Base-by-base conservation (phyloP, 352 stramenopile genomes). In the Aphanomyces invadans region DNA sequence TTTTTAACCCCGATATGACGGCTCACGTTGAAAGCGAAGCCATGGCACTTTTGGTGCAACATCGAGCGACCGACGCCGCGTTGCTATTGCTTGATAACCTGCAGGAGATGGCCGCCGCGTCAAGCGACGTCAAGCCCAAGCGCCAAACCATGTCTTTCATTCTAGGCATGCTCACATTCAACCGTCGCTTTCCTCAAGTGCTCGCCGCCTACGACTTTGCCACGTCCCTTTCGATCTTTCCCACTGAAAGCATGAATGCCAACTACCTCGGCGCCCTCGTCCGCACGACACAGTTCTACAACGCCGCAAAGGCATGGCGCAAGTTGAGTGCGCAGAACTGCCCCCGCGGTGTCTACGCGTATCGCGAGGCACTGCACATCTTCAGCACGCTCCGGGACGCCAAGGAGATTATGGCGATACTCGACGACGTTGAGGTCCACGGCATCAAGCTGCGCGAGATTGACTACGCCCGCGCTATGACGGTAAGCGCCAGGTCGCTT, bases 81-180 rank as follows among this genome's bases (percentile, higher is more conserved):
- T 15, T 52, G 10, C 10, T 65, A 9, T 31, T 65, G 33, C 55
- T 52, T 28, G 59, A 65, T 15, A 65, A 65, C 42, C 19, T 65
- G 9, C 59, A 65, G 17, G 59, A 65, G 1, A 65, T 65, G 59
- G 36, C 59, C 7, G 21, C 59, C 15, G 33, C 36, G 4, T 65
- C 59, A 2, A 12, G 9, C 17, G 1, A 32, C 17, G 59, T 65
- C n/a, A 48, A 25, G 29, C 59, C 59, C 4, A 65, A 36, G 46
- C 59, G 59, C 21, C 59, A 48, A 21, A 65, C 59, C 36, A 55
- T 65, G 59, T 65, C 59, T 10, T 65, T 65, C 39, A 19, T 65
- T 7, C 4, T 65, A 7, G 59, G 59, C 26, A 19, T 65, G 11
- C n/a, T 65, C 9, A 52, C 19, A n/a, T 55, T 45, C 29, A 17